Conservation (phyloP, 345 rosid genomes). For the Garcia nutans region DNA sequence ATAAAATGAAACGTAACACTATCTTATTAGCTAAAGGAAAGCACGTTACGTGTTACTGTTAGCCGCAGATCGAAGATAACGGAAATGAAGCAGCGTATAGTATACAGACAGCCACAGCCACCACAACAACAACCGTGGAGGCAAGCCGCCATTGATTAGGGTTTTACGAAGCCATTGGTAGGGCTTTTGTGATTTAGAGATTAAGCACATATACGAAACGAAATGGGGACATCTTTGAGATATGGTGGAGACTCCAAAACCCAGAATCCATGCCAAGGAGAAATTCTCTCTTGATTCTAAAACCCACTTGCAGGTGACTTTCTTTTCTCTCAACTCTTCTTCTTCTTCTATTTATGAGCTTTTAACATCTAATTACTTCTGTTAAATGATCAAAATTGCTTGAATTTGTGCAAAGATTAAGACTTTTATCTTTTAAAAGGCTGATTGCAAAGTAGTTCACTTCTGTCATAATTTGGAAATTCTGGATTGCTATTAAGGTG, state of each 20-base stretch:
- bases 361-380: not conserved
- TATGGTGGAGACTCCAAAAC: constrained; percentile 57
- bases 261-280: constrained; percentile 84
- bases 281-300: constrained; percentile 55
- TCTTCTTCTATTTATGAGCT: not conserved
- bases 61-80: not conserved
- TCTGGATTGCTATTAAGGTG: constrained; percentile 10
- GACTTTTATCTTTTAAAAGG: not conserved
- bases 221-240: constrained; percentile 87
- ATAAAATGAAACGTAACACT: not conserved
- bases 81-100: not conserved
- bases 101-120: not conserved
- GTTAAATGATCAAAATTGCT: not conserved
- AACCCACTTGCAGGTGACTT: constrained; percentile 69
- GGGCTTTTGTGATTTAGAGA: not conserved
- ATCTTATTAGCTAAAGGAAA: not conserved
- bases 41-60: not conserved
- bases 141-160: too few species aligned
- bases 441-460: not conserved
- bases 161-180: not conserved
- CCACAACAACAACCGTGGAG: not conserved
- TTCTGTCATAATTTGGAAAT: not conserved
- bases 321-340: not conserved
- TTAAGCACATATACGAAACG: not conserved
- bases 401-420: not conserved